A percentile compares a stretch with the other conserved stretches of the same genome.
Conservation (phyloP, 139 green algal genomes). For the Nannochloris sp. region DNA sequence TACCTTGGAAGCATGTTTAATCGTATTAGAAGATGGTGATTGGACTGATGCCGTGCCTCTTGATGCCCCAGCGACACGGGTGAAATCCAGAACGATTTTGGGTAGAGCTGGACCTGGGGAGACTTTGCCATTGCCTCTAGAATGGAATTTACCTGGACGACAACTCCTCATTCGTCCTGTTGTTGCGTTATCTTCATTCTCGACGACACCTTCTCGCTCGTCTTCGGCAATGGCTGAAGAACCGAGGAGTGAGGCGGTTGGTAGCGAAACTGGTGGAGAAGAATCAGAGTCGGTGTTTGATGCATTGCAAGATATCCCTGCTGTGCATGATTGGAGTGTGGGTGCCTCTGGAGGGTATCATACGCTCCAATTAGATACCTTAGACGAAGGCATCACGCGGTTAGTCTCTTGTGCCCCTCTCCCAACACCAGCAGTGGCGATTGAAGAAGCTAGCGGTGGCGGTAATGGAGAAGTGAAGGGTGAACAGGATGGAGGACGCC, state of each 20-base stretch:
- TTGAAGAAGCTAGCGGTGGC: too few relatives aligned
- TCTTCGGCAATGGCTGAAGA: neutral
- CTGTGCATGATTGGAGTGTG: slow-evolving; percentile 49
- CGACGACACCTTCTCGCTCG: too few relatives aligned
- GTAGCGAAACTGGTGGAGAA: neutral
- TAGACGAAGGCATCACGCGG: slow-evolving; percentile 57
- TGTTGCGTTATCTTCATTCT: neutral
- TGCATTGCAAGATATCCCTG: too few relatives aligned
- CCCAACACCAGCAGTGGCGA: neutral
- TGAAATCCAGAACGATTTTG: slow-evolving; percentile 26
- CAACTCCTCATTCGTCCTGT: slow-evolving; percentile 56
- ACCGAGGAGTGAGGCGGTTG: neutral
- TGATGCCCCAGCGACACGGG: neutral
- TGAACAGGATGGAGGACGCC: slow-evolving; percentile 4
- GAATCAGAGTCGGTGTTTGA: too few relatives aligned
- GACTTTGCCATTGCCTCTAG: slow-evolving; percentile 52
- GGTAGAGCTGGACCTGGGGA: slow-evolving; percentile 45
- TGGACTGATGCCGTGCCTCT: slow-evolving; percentile 4
- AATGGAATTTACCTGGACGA: slow-evolving; percentile 42
- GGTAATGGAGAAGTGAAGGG: neutral
- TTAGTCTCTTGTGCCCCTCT: slow-evolving; percentile 42
- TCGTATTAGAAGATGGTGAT: slow-evolving; percentile 20
- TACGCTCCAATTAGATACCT: slow-evolving; percentile 35
- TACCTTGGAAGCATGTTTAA: slow-evolving; percentile 51
- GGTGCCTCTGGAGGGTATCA: slow-evolving; percentile 24